Percentiles rank a stretch among this genome's conserved stretches.
Conservation (phyloP, 257 asterid species). For the Osmanthus fragrans region DNA sequence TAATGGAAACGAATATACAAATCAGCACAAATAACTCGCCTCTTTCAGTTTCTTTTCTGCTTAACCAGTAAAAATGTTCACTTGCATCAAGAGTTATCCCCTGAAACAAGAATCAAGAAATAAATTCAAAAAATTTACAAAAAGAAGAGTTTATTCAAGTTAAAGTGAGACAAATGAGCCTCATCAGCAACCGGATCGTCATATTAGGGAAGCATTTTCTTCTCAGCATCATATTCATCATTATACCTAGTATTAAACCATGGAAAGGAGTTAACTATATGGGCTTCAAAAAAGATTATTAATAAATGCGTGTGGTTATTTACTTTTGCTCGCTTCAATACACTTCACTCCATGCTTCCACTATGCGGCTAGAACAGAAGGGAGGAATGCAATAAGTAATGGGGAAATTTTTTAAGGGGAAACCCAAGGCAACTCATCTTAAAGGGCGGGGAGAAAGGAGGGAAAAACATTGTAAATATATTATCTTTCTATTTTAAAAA, state of each 20-base stretch:
- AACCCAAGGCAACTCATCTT: too few relatives aligned
- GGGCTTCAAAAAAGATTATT: not conserved
- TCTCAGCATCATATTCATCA: conserved; percentile 62
- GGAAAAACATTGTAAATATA: too few relatives aligned
- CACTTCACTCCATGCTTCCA: too few relatives aligned
- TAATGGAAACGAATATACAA: not conserved
- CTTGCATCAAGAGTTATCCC: conserved; percentile 60
- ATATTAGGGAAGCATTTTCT: conserved; percentile 86
- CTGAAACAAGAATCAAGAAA: conserved; percentile 5
- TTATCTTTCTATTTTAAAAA: too few relatives aligned
- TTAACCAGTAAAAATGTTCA: conserved; percentile 77
- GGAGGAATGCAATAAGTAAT: too few relatives aligned
- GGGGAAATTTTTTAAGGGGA: too few relatives aligned
- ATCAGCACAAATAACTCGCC: conserved; percentile 42
- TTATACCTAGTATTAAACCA: conserved; percentile 51
- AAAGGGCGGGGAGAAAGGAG: too few relatives aligned
- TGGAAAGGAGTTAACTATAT: conserved; percentile 18
- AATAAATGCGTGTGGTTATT: not conserved
- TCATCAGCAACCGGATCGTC: conserved; percentile 88
- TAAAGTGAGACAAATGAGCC: conserved; percentile 40
- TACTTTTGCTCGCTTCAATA: too few relatives aligned
- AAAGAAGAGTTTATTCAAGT: not conserved
- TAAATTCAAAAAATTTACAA: conserved; percentile 14
- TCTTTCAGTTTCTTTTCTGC: conserved; percentile 90
- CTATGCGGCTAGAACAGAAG: too few relatives aligned